Evolutionary conservation across 768 basidiomycete species (phyloP).

Genomic region (Mycena albidolilacea): DNA sequence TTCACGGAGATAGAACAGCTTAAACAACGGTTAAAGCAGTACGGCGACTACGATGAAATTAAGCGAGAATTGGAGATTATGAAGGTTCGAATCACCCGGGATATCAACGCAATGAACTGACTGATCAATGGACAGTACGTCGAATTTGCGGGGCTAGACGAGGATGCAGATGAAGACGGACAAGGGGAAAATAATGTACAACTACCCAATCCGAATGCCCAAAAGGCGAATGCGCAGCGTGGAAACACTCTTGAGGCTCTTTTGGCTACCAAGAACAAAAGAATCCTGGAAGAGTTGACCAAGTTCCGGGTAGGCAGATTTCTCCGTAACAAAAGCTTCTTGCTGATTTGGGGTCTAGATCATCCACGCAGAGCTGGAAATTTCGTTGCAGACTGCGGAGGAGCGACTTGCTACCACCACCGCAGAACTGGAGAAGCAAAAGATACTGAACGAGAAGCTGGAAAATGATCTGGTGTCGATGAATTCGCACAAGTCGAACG

Average conservation of each 20-base stretch:
- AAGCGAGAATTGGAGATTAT: slow-evolving; percentile 98
- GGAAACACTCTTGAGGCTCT: slow-evolving; percentile 92
- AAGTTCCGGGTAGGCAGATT: slow-evolving; percentile 80
- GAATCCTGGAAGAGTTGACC: slow-evolving; percentile 92
- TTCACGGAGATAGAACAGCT: slow-evolving; percentile 77
- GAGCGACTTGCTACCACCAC: slow-evolving; percentile 71
- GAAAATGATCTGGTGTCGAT: slow-evolving; percentile 92
- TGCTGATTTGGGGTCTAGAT: slow-evolving; percentile 64
- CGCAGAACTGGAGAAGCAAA: slow-evolving; percentile 84
- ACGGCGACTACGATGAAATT: slow-evolving; percentile 94
- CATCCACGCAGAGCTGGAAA: slow-evolving; percentile 85
- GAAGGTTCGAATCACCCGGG: slow-evolving; percentile 74
- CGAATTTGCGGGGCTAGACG: slow-evolving; percentile 93
- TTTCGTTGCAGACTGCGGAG: slow-evolving; percentile 70
- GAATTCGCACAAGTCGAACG: slow-evolving; percentile 69
- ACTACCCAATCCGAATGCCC: slow-evolving; percentile 92
- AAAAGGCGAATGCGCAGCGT: slow-evolving; percentile 81
- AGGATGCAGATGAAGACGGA: slow-evolving; percentile 74
- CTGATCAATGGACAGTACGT: slow-evolving; percentile 76
- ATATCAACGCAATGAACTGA: neutral
- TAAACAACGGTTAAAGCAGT: slow-evolving; percentile 77
- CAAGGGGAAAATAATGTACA: slow-evolving; percentile 59
- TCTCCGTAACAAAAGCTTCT: slow-evolving; percentile 6
- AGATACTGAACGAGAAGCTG: slow-evolving; percentile 86
- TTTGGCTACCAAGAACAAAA: slow-evolving; percentile 94